Base-by-base conservation (phyloP, 257 asterid species). In the Solanum bulbocastanum region DNA sequence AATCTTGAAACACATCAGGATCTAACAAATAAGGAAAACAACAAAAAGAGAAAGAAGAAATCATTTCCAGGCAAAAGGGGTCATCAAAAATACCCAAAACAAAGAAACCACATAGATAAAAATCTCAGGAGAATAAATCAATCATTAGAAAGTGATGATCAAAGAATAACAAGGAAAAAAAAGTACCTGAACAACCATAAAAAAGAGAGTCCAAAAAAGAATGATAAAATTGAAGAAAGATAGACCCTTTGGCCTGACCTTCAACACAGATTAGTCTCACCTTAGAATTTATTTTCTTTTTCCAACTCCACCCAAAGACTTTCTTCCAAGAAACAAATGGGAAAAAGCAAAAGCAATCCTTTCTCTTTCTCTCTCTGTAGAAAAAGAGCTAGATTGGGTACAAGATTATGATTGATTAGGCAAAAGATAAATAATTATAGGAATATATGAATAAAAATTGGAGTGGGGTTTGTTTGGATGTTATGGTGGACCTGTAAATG, bases 1-100 rank as follows among this genome's bases (percentile, higher is more conserved):
- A 87, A 84, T 90, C 49, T 86, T 12, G 39, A 81, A 83, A 25
- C 68, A 88, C 84, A n/a, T 86, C 92, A 83, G 87, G 90, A 92
- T 92, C 92, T 87, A 91, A 83, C 85, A 88, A 88, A 88, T 10
- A 52, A 27, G 87, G 90, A 30, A 30, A 52, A 68, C 37, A 66
- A 52, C 83, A 30, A 78, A 79, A 87, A 49, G 60, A 71, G 68
- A 42, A 44, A 81, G 16, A 85, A 73, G 33, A 44, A 16, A 42
- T 7, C 85, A 44, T 79, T 79, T 78, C n/a, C 65, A 15, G 62
- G 5, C 25, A 78, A 78, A 79, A 7, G 35, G 66, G 85, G 39
- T 25, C 66, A 46, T 81, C 40, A 81, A 3, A 78, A 44, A 27
- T 37, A 75, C 12, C 83, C 83, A 75, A 78, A 37, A 23, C 83